Base-by-base conservation (phyloP, 495 filamentous ascomycete species). In the Daldinia bambusicola region DNA sequence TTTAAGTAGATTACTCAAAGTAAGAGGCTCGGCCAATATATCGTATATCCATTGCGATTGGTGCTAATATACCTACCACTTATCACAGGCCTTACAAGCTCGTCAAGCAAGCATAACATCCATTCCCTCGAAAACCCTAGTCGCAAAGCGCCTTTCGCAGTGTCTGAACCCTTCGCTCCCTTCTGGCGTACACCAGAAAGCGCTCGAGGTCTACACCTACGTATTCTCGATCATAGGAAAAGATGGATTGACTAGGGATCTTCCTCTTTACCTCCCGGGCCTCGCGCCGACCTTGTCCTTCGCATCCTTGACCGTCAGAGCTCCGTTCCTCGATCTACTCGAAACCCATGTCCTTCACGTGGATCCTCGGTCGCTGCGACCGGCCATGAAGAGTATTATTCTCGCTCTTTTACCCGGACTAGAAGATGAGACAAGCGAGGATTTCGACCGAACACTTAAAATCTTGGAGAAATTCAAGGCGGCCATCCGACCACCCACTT, bases 131-230 rank as follows among this genome's bases (percentile, higher is more conserved):
- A 97, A 94, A 80, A 83, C 87, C 1, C 83, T 89, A 48, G 92
- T 98, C 72, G 91, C 95, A 74, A 95, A 94, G 77, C 91, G 95
- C 57, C 84, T 99, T 20, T 92, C 96, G 31, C 95, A 98, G 86
- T 98, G 95, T 71, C 84, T 99, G 69, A 95, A 97, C 75, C 94
- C 96, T 37, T 90, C 90, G 2, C 82, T 99, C 41, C 95, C 95
- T 34, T 97, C 95, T 0, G 95, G 96, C 20, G 95, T 99, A n/a
- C 95, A 99, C 82, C 96, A 98, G 76, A 98, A 98, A 76, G 89
- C 95, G 4, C 86, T 99, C 32, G 95, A 98, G 78, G 93, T 98
- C 36, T 98, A 98, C 78, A 86, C 82, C 7, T 93, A 92, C 70
- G 90, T 98, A 64, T 99, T 99, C 72, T 84, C 86, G 14, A 82